Evolutionary conservation across 441 rosid genomes (phyloP).

Genomic region (Eruca vesicaria): DNA sequence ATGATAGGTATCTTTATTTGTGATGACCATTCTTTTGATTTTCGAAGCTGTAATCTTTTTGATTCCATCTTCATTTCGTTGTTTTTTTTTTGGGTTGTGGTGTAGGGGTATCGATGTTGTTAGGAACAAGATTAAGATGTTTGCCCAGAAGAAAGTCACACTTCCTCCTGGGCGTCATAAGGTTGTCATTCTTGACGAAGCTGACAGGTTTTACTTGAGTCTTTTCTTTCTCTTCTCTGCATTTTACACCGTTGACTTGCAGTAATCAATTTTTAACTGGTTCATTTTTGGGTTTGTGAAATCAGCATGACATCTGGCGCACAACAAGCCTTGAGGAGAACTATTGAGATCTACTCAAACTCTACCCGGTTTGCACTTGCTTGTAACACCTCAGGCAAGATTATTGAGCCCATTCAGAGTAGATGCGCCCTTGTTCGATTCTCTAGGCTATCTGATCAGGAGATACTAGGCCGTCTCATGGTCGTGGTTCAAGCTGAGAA

Average conservation of each 20-base stretch:
- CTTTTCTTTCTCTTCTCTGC: neutral
- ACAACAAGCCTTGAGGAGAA: constrained; percentile 93
- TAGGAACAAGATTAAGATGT: constrained; percentile 96
- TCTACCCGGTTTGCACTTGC: constrained; percentile 97
- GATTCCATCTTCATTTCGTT: neutral
- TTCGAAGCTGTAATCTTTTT: neutral
- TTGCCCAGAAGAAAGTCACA: constrained; percentile 94
- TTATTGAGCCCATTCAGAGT: constrained; percentile 98
- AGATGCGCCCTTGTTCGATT: constrained; percentile 94
- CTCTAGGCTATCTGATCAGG: constrained; percentile 87
- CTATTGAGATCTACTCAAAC: constrained; percentile 93
- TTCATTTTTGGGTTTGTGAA: constrained; percentile 6
- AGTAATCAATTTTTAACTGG: neutral
- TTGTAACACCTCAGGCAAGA: constrained; percentile 79
- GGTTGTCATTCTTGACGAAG: constrained; percentile 87
- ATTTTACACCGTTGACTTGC: neutral
- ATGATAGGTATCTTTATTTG: constrained; percentile 62
- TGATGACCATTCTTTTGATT: neutral
- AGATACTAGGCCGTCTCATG: constrained; percentile 92
- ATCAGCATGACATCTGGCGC: constrained; percentile 97
- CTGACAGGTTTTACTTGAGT: constrained; percentile 75
- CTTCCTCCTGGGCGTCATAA: constrained; percentile 89
- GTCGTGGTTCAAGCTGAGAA: constrained; percentile 82
- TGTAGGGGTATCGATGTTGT: constrained; percentile 92
- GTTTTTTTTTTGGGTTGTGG: constrained; percentile 8